Evolutionary conservation across 108 stramenopile species (phyloP), one percentile per base, ranked within the genome.

Genomic region (Fragilariopsis cylindrus): DNA sequence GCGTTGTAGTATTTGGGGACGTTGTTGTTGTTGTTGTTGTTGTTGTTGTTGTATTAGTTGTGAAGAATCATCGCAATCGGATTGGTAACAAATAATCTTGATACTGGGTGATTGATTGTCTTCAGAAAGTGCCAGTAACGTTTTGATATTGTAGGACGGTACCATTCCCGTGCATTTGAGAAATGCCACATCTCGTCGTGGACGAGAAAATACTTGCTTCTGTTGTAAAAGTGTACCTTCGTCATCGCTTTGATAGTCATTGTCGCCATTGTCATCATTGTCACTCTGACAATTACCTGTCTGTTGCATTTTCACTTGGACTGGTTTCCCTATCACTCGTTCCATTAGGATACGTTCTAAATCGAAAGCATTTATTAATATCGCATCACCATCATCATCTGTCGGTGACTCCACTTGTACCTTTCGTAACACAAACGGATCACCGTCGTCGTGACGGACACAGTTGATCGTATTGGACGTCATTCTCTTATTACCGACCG

Each of bases 111-210:
- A 13, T 52, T 76, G 68, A 12, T 42, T 48, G 4, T 77, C 76
- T 71, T 77, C 76, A 13, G 52, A 11, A 9, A 77, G 65, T 7
- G 70, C 76, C 60, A 77, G 7, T 43, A 77, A 30, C 5, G 76
- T 71, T 43, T 13, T 6, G 19, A 75, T 52, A 1, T 5, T 50
- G 30, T 50, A 4, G n/a, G 5, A n/a, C 40, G 67, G 48, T 18
- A 19, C 47, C 8, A 48, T 16, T 7, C 9, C 49, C 7, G 11
- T 7, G 48, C 67, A 68, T 6, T 68, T 68, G 7, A 68, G 67
- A 48, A 48, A 52, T 11, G 15, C 0, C 16, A 6, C 49, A 52
- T 68, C 67, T 12, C 12, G 13, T 19, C 67, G 67, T 21, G 67
- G 67, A 43, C 43, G 45, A 43, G 11, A n/a, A 44, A 40, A 63